Evolutionary conservation across 148 eudicot genomes (phyloP).

Genomic region (Vaccinium myrtillus): DNA sequence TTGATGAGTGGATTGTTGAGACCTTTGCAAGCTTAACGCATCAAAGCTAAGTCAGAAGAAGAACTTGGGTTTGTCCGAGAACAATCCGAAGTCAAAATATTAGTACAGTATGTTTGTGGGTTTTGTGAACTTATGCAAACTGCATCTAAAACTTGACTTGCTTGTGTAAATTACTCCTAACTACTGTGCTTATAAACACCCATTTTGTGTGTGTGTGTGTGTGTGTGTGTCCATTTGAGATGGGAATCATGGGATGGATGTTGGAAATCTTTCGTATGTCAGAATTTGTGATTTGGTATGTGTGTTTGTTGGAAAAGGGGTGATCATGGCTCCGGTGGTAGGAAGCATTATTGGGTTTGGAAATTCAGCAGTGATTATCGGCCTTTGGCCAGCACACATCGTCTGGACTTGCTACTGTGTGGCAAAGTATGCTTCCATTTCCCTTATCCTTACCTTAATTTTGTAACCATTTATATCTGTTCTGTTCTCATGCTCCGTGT

Average conservation of each 20-base stretch:
- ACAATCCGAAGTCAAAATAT: neutral
- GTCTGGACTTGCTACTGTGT: slow-evolving; percentile 88
- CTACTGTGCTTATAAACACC: neutral
- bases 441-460: no score
- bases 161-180: neutral
- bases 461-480: neutral
- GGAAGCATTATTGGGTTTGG: slow-evolving; percentile 56
- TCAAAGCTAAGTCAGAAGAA: neutral
- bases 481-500: slow-evolving; percentile 4
- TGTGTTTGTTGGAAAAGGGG: slow-evolving; percentile 35
- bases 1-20: neutral
- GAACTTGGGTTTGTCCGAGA: neutral
- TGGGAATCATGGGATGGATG: neutral
- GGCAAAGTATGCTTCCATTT: slow-evolving; percentile 43
- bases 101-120: neutral
- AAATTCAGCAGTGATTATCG: slow-evolving; percentile 72
- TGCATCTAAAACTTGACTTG: neutral
- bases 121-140: neutral
- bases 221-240: neutral
- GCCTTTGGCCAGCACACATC: slow-evolving; percentile 89
- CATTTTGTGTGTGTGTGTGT: neutral
- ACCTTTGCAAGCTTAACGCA: neutral
- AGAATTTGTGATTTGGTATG: neutral
- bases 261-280: neutral
- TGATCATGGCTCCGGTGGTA: slow-evolving; percentile 53